Evolutionary conservation across 2,329 filamentous ascomycete genomes (phyloP).

Genomic region (Dothiorella sarmentorum): DNA sequence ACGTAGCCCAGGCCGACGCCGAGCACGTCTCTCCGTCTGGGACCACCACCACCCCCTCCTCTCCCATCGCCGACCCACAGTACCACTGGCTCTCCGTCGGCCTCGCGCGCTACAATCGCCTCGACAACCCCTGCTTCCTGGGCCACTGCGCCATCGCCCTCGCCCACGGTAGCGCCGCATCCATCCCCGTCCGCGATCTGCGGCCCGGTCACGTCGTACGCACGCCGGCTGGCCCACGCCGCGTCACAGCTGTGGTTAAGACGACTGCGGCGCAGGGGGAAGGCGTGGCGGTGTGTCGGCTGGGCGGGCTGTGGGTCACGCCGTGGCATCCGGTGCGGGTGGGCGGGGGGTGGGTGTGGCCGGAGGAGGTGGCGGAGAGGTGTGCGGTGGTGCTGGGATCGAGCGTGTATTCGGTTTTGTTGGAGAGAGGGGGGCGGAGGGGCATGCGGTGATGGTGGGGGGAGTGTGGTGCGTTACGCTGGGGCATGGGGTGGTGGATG

Average conservation of each 20-base stretch:
- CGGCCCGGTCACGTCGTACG: slow-evolving; percentile 40
- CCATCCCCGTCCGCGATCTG: slow-evolving; percentile 44
- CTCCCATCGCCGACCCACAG: neutral
- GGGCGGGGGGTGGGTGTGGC: slow-evolving; percentile 47
- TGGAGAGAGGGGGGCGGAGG: slow-evolving; percentile 45
- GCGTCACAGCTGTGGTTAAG: slow-evolving; percentile 51
- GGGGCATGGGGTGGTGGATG: slow-evolving; percentile 51
- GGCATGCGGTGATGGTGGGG: slow-evolving; percentile 42
- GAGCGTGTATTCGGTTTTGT: slow-evolving; percentile 55
- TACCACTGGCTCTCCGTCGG: neutral
- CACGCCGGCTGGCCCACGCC: slow-evolving; percentile 50
- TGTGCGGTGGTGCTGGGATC: slow-evolving; percentile 48
- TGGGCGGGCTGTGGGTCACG: slow-evolving; percentile 52
- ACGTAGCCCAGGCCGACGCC: slow-evolving; percentile 20
- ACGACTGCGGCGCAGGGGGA: too few relatives aligned
- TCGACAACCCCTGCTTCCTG: slow-evolving; percentile 51
- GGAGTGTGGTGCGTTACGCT: slow-evolving; percentile 53
- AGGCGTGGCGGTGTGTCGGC: slow-evolving; percentile 42
- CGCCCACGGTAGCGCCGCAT: slow-evolving; percentile 39
- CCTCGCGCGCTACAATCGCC: slow-evolving; percentile 48
- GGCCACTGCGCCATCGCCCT: slow-evolving; percentile 48
- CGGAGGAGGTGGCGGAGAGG: slow-evolving; percentile 35
- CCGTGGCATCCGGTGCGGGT: slow-evolving; percentile 57
- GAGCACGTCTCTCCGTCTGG: slow-evolving; percentile 20
- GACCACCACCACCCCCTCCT: neutral